Evolutionary conservation across 495 filamentous ascomycete species (phyloP).

Genomic region (Rhizodiscina lignyota): DNA sequence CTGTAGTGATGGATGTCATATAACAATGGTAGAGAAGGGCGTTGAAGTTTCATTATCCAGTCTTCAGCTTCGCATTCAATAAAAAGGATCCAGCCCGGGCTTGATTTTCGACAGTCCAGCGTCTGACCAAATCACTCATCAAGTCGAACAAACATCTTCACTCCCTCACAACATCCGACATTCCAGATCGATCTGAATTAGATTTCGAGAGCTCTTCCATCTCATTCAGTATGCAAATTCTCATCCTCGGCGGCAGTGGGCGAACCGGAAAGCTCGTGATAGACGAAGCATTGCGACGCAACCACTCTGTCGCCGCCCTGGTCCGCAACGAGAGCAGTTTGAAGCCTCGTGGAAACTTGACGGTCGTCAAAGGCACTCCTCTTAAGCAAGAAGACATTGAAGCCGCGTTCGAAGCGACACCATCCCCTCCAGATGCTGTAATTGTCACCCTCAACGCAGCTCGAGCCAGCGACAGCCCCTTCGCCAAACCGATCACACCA

Average conservation of each 20-base stretch:
- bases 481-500: conserved; percentile 10
- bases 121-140: no score
- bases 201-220: no score
- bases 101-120: no score
- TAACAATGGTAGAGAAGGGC: no score
- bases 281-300: conserved; percentile 22
- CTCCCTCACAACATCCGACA: no score
- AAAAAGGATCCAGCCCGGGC: no score
- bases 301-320: conserved; percentile 26
- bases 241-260: conserved; percentile 28
- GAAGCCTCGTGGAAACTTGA: conserved; percentile 8
- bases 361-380: conserved; percentile 20
- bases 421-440: conserved; percentile 15
- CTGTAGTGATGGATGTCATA: no score
- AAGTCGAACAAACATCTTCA: no score
- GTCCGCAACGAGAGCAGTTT: conserved; percentile 22
- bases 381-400: conserved; percentile 19
- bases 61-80: no score
- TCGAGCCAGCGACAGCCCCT: conserved; percentile 15
- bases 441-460: conserved; percentile 22
- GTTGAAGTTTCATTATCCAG: no score
- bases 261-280: conserved; percentile 26
- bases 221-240: conserved; percentile 31
- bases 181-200: no score
- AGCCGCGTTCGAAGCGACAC: conserved; percentile 16